These are phyloP conservation scores for Globisporangium spinosum DNA, from an alignment of 352 stramenopile genomes.

Conservation along the genomic window DNA sequence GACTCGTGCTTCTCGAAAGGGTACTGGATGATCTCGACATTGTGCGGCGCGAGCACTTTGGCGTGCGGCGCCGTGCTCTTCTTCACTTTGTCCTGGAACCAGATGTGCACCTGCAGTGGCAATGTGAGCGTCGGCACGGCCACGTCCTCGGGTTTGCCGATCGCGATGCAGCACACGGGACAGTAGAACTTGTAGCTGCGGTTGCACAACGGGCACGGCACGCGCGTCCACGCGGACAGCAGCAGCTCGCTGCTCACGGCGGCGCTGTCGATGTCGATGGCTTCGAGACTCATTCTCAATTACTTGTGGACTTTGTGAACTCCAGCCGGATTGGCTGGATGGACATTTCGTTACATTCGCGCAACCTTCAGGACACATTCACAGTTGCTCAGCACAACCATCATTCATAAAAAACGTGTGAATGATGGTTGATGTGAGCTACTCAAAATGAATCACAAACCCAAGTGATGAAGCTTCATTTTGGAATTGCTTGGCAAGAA, in stretches of 20 bases:
- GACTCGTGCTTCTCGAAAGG: conserved; percentile 27
- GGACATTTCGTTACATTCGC: not conserved
- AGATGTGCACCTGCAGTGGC: conserved; percentile 78
- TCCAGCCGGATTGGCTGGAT: not conserved
- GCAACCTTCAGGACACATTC: not conserved
- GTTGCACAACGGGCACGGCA: conserved; percentile 55
- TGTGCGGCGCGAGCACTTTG: conserved; percentile 66
- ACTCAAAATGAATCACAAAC: not conserved
- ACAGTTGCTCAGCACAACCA: not conserved
- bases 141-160: conserved; percentile 52
- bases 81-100: conserved; percentile 88
- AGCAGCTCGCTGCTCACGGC: conserved; percentile 7
- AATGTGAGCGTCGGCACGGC: conserved; percentile 52
- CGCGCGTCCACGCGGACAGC: conserved; percentile 43
- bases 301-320: not conserved
- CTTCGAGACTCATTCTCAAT: not conserved
- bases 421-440: not conserved
- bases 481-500: not conserved
- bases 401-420: not conserved
- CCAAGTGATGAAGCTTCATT: not conserved
- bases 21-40: conserved; percentile 71
- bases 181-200: conserved; percentile 89
- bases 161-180: conserved; percentile 56
- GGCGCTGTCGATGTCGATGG: conserved; percentile 6
- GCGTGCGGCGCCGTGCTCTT: conserved; percentile 87